Conservation (phyloP, 2,329 filamentous ascomycete genomes). For the Pezizomycotina sp. region DNA sequence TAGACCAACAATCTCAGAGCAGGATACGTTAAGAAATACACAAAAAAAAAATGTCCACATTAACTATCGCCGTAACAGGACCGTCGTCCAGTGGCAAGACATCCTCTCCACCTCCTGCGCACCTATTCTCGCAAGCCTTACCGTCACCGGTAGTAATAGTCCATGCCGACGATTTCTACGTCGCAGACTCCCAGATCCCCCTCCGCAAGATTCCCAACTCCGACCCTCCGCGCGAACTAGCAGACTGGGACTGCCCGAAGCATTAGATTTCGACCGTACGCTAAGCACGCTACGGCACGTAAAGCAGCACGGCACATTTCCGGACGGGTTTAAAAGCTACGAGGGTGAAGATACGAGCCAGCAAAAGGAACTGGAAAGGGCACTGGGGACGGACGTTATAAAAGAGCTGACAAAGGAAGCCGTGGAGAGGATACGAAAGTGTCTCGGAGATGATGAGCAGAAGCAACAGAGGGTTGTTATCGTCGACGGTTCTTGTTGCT, state of each 20-base stretch:
- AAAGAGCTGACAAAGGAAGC: constrained; percentile 26
- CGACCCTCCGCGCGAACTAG: constrained; percentile 40
- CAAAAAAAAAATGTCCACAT: no score
- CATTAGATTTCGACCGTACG: constrained; percentile 55
- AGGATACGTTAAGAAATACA: no score
- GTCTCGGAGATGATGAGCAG: constrained; percentile 23
- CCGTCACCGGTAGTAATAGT: constrained; percentile 52
- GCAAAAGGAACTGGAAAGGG: neutral
- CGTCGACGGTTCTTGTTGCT: constrained; percentile 24
- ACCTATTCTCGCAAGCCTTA: constrained; percentile 41
- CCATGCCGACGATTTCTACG: constrained; percentile 94
- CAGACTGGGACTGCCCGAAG: constrained; percentile 87
- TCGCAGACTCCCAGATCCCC: constrained; percentile 46
- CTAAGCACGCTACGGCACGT: constrained; percentile 52
- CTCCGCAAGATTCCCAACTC: constrained; percentile 32
- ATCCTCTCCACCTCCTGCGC: constrained; percentile 64
- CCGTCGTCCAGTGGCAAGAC: constrained; percentile 92
- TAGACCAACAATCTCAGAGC: no score
- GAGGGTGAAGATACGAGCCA: neutral
- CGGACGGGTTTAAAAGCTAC: no score
- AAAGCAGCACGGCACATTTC: constrained; percentile 32
- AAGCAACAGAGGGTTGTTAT: constrained; percentile 19
- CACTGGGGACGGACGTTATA: constrained; percentile 19
- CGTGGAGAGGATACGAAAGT: constrained; percentile 23
- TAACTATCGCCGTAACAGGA: constrained; percentile 70